These are phyloP conservation scores for Phytophthora fragariae DNA, from an alignment of 352 stramenopile species.

Conservation along the genomic window DNA sequence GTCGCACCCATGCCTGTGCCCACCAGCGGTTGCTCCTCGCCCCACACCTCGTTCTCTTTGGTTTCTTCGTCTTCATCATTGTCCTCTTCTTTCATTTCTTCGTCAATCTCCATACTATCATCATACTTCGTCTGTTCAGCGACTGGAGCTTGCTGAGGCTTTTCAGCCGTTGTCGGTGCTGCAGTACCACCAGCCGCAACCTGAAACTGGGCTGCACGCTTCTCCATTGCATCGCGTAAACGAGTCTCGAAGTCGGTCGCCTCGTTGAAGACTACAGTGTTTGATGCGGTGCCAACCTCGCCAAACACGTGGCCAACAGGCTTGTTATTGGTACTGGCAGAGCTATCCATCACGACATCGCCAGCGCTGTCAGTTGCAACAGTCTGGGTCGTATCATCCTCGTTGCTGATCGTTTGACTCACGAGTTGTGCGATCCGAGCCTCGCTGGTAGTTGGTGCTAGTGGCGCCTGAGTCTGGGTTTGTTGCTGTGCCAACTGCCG, in stretches of 20 bases:
- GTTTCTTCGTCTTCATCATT: conserved; percentile 59
- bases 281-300: conserved; percentile 31
- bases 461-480: conserved; percentile 18
- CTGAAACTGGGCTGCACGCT: conserved; percentile 65
- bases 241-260: conserved; percentile 85
- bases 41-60: conserved; percentile 71
- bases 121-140: conserved; percentile 52
- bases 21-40: conserved; percentile 87
- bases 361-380: conserved; percentile 20
- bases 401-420: conserved; percentile 46
- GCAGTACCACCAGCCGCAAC: conserved; percentile 20
- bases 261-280: conserved; percentile 86
- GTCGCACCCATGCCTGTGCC: conserved; percentile 91
- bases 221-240: conserved; percentile 79
- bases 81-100: conserved; percentile 42
- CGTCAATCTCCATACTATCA: conserved; percentile 29
- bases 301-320: conserved; percentile 60
- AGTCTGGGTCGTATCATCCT: conserved; percentile 27
- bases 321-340: conserved; percentile 21
- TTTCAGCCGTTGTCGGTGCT: conserved; percentile 1
- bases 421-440: conserved; percentile 71
- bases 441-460: conserved; percentile 46
- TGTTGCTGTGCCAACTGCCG: conserved; percentile 62
- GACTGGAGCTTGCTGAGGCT: conserved; percentile 14
- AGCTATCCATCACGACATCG: conserved; percentile 19